Conservation (phyloP, 176 grass and related monocot genomes). For the Avena eriantha region DNA sequence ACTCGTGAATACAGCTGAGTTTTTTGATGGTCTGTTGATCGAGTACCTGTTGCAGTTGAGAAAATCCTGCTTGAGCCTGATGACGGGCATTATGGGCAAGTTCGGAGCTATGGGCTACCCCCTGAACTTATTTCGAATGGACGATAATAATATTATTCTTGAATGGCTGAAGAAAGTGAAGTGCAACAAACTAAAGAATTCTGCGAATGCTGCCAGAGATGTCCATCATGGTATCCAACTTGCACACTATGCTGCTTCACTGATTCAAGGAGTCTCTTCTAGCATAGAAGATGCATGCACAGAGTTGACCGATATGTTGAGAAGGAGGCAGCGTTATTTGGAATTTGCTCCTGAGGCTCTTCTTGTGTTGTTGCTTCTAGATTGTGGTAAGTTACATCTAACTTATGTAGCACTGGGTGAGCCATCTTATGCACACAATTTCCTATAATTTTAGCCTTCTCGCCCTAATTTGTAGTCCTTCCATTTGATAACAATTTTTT, state of each 20-base stretch:
- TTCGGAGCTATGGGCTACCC: not conserved
- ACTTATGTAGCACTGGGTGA: not conserved
- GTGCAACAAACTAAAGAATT: not conserved
- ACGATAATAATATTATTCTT: not conserved
- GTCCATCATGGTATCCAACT: not conserved
- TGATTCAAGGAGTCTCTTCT: conserved; percentile 8
- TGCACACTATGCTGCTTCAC: not conserved
- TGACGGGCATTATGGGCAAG: not conserved
- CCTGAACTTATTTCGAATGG: not conserved
- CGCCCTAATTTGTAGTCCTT: no score
- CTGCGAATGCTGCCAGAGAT: not conserved
- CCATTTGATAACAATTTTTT: no score
- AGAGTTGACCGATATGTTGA: not conserved
- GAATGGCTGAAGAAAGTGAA: not conserved
- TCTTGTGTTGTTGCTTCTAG: not conserved
- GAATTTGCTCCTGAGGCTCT: not conserved
- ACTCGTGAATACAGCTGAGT: not conserved
- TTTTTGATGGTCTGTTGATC: not conserved
- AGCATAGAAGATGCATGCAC: not conserved
- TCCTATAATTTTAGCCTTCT: not conserved
- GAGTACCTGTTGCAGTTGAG: not conserved
- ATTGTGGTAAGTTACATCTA: not conserved
- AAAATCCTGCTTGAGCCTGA: not conserved
- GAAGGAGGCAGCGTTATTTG: not conserved
- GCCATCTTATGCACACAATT: not conserved